Percentiles rank a stretch among this genome's conserved stretches.
phyloP scores from a whole-genome alignment of 495 filamentous ascomycete genomes.

The Tuber calosporum region DNA sequence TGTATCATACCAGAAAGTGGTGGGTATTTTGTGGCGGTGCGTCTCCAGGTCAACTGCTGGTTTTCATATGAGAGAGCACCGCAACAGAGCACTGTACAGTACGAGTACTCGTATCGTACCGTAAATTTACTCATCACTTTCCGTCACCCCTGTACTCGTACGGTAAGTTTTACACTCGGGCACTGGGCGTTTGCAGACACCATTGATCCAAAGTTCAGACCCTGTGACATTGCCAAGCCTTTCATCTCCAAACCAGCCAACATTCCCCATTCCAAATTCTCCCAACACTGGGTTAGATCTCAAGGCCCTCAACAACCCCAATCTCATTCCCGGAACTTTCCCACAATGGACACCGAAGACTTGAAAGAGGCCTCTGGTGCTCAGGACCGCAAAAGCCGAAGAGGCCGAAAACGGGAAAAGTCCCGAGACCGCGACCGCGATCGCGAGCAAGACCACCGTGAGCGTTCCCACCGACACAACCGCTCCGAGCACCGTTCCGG shows the following conservation, averaged over 20 bases:
- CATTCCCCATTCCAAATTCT: constrained; percentile 10
- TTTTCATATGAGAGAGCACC: too few relatives aligned
- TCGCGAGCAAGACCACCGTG: constrained; percentile 44
- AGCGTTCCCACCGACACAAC: constrained; percentile 41
- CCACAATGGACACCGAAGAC: constrained; percentile 12
- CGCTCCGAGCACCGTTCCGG: neutral
- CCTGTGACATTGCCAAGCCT: constrained; percentile 1
- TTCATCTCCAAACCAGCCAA: neutral
- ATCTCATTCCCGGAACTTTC: constrained; percentile 18
- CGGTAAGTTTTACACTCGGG: too few relatives aligned
- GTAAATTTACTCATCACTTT: too few relatives aligned
- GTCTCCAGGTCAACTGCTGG: too few relatives aligned
- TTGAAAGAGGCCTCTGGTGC: neutral
- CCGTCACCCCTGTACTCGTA: too few relatives aligned
- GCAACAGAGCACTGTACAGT: too few relatives aligned
- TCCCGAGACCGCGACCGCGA: constrained; percentile 42
- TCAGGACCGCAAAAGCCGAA: constrained; percentile 12
- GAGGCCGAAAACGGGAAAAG: constrained; percentile 9
- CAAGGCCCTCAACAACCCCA: constrained; percentile 27
- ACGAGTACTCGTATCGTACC: too few relatives aligned
- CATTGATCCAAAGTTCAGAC: constrained; percentile 3
- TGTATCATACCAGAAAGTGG: too few relatives aligned
- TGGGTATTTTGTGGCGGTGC: too few relatives aligned
- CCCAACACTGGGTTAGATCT: constrained; percentile 9
- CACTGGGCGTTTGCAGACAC: too few relatives aligned